Evolutionary conservation across 75 land plant species (phyloP).

Genomic region (Pinus albicaulis): DNA sequence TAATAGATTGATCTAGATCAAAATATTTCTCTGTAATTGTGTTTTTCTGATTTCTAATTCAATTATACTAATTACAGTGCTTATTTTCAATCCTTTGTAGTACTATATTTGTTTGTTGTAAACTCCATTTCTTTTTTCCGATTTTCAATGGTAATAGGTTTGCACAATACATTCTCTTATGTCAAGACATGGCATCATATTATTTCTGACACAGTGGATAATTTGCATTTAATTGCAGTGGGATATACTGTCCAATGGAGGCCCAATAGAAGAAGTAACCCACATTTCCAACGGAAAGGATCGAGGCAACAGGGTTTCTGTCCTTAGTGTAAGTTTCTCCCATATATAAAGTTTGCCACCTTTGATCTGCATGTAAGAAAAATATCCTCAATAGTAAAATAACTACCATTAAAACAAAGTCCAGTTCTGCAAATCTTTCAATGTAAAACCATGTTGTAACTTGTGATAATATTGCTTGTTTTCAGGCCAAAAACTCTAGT

Average conservation of each 20-base stretch:
- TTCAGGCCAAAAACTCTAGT: conserved; percentile 51
- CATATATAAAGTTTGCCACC: neutral
- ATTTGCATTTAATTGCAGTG: conserved; percentile 40
- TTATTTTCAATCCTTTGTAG: no score
- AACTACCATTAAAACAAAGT: neutral
- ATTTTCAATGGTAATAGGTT: no score
- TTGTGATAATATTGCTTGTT: neutral
- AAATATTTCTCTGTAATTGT: no score
- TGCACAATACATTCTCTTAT: no score
- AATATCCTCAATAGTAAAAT: no score
- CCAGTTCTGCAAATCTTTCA: neutral
- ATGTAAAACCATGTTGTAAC: neutral
- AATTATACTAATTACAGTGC: no score
- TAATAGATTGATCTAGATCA: no score
- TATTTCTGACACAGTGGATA: neutral
- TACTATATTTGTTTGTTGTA: no score
- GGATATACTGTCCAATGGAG: conserved; percentile 72
- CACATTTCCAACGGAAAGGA: conserved; percentile 80
- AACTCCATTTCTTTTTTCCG: no score
- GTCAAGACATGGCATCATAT: no score
- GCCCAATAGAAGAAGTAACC: conserved; percentile 45
- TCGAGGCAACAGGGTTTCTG: conserved; percentile 71
- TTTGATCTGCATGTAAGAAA: neutral
- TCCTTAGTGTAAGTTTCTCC: conserved; percentile 52
- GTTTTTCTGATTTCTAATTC: no score